Base-by-base conservation (phyloP, 1,284 basidiomycete genomes). In the Microbotryum violaceum region DNA sequence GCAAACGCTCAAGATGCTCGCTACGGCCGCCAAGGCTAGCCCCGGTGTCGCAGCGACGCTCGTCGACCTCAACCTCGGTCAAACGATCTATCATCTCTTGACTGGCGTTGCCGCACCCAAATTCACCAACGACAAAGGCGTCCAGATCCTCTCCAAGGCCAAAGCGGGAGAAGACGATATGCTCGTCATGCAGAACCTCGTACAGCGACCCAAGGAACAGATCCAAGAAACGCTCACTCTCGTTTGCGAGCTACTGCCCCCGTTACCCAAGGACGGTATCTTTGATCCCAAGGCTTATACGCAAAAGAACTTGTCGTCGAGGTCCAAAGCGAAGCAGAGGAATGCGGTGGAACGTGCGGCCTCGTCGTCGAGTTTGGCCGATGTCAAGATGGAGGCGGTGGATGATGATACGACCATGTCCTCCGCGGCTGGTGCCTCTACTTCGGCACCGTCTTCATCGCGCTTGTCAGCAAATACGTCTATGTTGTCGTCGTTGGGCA, bases 181-280 rank as follows among this genome's bases (percentile, higher is more conserved):
- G 89, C 88, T 90, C 8, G 89, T 98, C 44, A 89, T 97, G 83
- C 91, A 97, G 77, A 97, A 94, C 74, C 79, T 98, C 44, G 91
- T 92, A 0, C 91, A 97, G 75, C 82, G 92, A 46, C 89, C 94
- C 12, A 97, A 97, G 77, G 94, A 97, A 69, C 92, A 96, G 74
- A 83, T 97, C 7, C 91, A 96, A 76, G 92, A 97, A 76, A 85
- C 89, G 0, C 78, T 97, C 29, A 86, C 86, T 65, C 81, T 97
- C 21, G 80, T 93, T 27, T 88, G 87, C 45, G 93, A 97, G 74
- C 77, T 97, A 20, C 82, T 97, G 76, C 93, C 93, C 1, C 89
- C 93, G 9, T 76, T 92, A 31, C 89, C 92, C 0, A 89, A 88
- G 83, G 89, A 69, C 51, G 72, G 72, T 44, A 70, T 72, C 27